A percentile compares a stretch with the other conserved stretches of the same genome.
Evolutionary conservation across 176 grass and related monocot species (phyloP).

Genomic region (Oryza australiensis): DNA sequence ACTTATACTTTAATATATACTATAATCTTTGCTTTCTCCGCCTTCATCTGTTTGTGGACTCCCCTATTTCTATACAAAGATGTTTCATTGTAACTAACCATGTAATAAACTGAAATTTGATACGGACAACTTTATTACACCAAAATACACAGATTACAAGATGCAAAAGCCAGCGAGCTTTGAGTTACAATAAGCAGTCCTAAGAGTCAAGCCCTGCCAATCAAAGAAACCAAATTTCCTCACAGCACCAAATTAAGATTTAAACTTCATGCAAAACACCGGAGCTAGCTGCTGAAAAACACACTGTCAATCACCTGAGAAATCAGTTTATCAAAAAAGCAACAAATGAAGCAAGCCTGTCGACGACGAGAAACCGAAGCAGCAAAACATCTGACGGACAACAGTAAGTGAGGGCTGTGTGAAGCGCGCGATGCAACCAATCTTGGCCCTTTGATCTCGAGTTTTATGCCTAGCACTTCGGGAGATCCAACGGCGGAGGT

Average conservation of each 20-base stretch:
- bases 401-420: neutral
- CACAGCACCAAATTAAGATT: neutral
- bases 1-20: too few relatives aligned
- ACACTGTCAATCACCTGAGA: constrained; percentile 14
- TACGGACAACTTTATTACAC: constrained; percentile 32
- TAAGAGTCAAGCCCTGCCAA: neutral
- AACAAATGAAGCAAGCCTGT: neutral
- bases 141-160: neutral
- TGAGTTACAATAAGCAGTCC: constrained; percentile 25
- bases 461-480: neutral
- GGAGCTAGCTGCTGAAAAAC: neutral
- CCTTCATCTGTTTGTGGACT: too few relatives aligned
- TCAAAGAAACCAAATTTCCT: neutral
- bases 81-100: too few relatives aligned
- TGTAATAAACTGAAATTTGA: neutral
- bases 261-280: constrained; percentile 14
- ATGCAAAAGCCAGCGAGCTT: constrained; percentile 4
- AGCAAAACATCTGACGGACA: neutral
- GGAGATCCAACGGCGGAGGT: constrained; percentile 16
- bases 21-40: too few relatives aligned
- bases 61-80: too few relatives aligned
- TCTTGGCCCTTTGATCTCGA: neutral
- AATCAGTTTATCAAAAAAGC: neutral
- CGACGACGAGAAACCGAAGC: neutral
- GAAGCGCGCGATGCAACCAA: neutral